Percentiles rank a stretch among this genome's conserved stretches.
Evolutionary conservation across 2,329 filamentous ascomycete genomes (phyloP).

Genomic region (Calonectria hawksworthii): DNA sequence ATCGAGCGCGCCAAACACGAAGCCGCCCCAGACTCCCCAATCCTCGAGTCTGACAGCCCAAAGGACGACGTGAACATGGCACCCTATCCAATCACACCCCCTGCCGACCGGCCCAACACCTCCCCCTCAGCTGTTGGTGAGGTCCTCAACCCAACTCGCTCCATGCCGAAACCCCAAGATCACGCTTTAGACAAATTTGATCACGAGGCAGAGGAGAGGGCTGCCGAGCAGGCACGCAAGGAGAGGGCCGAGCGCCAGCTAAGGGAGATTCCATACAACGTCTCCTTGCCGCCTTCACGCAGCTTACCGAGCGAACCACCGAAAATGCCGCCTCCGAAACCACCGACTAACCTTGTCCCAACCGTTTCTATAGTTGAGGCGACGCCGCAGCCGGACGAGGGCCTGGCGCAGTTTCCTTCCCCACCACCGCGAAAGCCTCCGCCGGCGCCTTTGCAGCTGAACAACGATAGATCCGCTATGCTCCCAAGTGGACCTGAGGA

Average conservation of each 20-base stretch:
- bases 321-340: constrained; percentile 65
- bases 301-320: constrained; percentile 67
- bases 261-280: constrained; percentile 64
- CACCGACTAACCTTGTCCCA: constrained; percentile 56
- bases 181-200: constrained; percentile 71
- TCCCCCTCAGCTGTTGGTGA: constrained; percentile 62
- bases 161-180: constrained; percentile 73
- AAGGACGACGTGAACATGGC: constrained; percentile 69
- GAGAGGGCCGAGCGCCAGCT: constrained; percentile 58
- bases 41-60: constrained; percentile 63
- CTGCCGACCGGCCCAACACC: constrained; percentile 63
- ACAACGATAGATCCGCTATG: constrained; percentile 42
- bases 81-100: constrained; percentile 76
- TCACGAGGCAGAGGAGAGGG: constrained; percentile 66
- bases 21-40: constrained; percentile 60
- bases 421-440: constrained; percentile 83
- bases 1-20: constrained; percentile 37
- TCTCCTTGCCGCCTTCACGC: constrained; percentile 69
- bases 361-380: constrained; percentile 59
- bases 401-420: constrained; percentile 66
- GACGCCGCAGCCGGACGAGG: constrained; percentile 60
- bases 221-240: constrained; percentile 60
- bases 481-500: constrained; percentile 61
- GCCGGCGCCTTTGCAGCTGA: constrained; percentile 85
- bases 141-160: constrained; percentile 68